Evolutionary conservation across 208 protist species (phyloP).

Genomic region (Crithidia thermophila): DNA sequence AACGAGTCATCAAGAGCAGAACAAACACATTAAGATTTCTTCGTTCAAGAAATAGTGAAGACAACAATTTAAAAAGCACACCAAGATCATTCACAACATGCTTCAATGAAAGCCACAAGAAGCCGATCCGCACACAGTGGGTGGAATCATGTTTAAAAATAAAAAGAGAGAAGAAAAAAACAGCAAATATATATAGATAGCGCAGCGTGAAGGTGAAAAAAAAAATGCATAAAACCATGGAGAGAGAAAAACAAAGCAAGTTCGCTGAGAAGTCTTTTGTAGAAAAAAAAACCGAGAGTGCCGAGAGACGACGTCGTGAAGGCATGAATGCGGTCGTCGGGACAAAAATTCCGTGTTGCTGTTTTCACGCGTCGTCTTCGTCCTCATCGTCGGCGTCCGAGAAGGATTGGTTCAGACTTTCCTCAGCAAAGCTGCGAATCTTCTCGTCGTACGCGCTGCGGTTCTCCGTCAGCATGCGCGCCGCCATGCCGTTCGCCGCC

Average conservation of each 20-base stretch:
- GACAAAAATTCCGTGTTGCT: not conserved
- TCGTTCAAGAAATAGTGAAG: no score
- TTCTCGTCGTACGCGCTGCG: constrained; percentile 94
- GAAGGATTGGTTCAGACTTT: constrained; percentile 75
- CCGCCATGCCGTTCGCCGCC: constrained; percentile 99
- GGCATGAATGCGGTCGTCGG: not conserved
- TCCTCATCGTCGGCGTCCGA: constrained; percentile 58
- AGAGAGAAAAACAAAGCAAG: not conserved
- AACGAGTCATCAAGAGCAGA: not conserved
- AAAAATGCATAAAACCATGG: not conserved
- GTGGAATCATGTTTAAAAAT: no score
- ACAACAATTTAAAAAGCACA: no score
- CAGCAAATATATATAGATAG: not conserved
- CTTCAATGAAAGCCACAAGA: not conserved
- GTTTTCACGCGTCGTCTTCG: constrained; percentile 31
- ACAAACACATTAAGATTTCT: not conserved
- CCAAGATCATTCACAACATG: no score
- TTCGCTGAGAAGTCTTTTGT: not conserved
- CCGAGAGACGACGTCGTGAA: not conserved
- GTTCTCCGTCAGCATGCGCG: constrained; percentile 96
- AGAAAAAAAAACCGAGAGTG: not conserved
- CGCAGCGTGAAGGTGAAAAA: not conserved
- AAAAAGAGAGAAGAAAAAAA: constrained; percentile 8
- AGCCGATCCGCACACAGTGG: not conserved
- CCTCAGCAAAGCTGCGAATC: constrained; percentile 64